Conservation (phyloP, 352 stramenopile genomes). For the Pythium pectinolyticum region DNA sequence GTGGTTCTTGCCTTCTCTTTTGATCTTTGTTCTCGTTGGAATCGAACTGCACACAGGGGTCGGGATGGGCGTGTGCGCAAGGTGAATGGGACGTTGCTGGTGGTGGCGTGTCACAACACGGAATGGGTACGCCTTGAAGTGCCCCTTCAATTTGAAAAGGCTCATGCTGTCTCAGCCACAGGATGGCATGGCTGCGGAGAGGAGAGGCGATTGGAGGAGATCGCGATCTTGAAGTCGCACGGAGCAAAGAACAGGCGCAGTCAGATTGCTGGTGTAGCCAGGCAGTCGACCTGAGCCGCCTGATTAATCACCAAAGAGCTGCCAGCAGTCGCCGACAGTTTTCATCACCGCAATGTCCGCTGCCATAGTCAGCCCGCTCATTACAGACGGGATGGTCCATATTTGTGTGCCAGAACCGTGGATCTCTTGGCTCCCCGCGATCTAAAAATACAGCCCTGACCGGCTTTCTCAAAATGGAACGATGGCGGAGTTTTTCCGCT, state of each 20-base stretch:
- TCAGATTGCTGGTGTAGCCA: not conserved
- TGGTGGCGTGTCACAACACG: no score
- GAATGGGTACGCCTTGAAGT: not conserved
- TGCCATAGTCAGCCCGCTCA: no score
- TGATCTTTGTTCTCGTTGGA: not conserved
- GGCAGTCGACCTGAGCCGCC: not conserved
- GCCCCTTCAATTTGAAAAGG: not conserved
- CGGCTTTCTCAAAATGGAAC: slow-evolving; percentile 1
- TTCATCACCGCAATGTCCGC: no score
- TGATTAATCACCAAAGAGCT: no score
- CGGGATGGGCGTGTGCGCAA: no score
- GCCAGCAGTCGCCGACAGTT: no score
- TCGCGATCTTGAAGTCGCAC: not conserved
- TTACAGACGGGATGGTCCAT: no score
- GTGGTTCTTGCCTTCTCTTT: no score
- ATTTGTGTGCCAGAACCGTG: no score
- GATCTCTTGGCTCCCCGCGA: no score
- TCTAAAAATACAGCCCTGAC: not conserved
- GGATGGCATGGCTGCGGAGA: not conserved
- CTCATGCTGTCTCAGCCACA: not conserved
- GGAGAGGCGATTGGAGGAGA: not conserved
- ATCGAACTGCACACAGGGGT: no score
- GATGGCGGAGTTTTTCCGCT: not conserved
- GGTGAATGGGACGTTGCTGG: no score
- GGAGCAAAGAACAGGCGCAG: not conserved